Evolutionary conservation across 495 filamentous ascomycete genomes (phyloP).

Genomic region (Aspergillus funiculosus): DNA sequence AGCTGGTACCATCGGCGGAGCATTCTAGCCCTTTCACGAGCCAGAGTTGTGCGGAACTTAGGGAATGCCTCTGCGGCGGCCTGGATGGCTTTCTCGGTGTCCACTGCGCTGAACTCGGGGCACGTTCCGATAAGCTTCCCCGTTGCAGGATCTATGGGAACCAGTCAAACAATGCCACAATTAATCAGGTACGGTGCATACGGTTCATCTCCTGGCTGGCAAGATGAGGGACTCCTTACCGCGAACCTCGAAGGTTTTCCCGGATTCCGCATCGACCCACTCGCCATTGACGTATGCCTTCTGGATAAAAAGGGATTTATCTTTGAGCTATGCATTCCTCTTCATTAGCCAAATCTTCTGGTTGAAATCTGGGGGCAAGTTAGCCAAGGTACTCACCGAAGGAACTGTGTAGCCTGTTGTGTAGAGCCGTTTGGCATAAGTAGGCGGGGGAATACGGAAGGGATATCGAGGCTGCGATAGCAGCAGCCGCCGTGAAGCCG

Average conservation of each 20-base stretch:
- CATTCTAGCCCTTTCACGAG: conserved; percentile 74
- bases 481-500: conserved; percentile 36
- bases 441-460: conserved; percentile 32
- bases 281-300: conserved; percentile 82
- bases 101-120: conserved; percentile 70
- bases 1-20: conserved; percentile 87
- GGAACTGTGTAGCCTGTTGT: conserved; percentile 41
- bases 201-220: neutral
- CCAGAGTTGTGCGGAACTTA: conserved; percentile 66
- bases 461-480: conserved; percentile 37
- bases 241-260: conserved; percentile 73
- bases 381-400: conserved; percentile 25
- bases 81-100: conserved; percentile 72
- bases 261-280: conserved; percentile 69
- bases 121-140: conserved; percentile 73
- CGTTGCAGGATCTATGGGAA: conserved; percentile 70
- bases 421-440: conserved; percentile 35
- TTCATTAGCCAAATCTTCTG: conserved; percentile 8
- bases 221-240: conserved; percentile 37
- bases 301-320: conserved; percentile 73
- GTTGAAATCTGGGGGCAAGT: neutral
- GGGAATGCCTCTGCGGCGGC: conserved; percentile 71
- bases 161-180: neutral
- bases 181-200: neutral
- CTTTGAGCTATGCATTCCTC: conserved; percentile 57